Percentiles rank a stretch among this genome's conserved stretches.
phyloP scores from a whole-genome alignment of 306 rosid species.

The Fragaria nilgerrensis region DNA sequence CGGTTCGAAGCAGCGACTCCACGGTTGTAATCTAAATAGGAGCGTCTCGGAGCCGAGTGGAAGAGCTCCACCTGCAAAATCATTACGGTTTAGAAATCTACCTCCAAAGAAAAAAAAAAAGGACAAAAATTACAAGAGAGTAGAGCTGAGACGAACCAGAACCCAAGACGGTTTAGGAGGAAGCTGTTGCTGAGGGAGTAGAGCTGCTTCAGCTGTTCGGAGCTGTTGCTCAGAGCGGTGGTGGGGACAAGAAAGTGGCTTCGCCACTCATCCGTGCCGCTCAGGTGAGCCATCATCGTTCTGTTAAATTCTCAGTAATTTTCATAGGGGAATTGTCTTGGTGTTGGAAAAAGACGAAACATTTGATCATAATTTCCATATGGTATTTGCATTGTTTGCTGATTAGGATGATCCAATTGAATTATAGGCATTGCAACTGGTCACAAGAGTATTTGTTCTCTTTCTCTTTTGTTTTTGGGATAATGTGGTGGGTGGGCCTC shows the following conservation, averaged over 20 bases:
- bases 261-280: slow-evolving; percentile 33
- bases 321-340: not conserved
- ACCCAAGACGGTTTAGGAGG: not conserved
- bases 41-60: not conserved
- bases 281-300: slow-evolving; percentile 22
- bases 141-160: too few species aligned
- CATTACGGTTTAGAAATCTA: too few species aligned
- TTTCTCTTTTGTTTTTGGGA: not conserved
- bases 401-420: not conserved
- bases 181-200: slow-evolving; percentile 37
- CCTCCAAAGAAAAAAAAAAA: too few species aligned
- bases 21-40: not conserved
- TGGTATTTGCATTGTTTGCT: not conserved
- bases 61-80: too few species aligned
- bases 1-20: not conserved
- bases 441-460: not conserved
- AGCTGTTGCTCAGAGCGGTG: not conserved
- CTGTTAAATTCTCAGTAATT: not conserved
- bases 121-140: slow-evolving; percentile 8
- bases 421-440: not conserved
- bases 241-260: slow-evolving; percentile 30
- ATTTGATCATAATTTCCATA: not conserved
- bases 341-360: not conserved
- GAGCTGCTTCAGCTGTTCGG: slow-evolving; percentile 35
- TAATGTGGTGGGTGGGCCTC: slow-evolving; percentile 2